Base-by-base conservation (phyloP, 345 rosid species). In the Gossypium anomalum region DNA sequence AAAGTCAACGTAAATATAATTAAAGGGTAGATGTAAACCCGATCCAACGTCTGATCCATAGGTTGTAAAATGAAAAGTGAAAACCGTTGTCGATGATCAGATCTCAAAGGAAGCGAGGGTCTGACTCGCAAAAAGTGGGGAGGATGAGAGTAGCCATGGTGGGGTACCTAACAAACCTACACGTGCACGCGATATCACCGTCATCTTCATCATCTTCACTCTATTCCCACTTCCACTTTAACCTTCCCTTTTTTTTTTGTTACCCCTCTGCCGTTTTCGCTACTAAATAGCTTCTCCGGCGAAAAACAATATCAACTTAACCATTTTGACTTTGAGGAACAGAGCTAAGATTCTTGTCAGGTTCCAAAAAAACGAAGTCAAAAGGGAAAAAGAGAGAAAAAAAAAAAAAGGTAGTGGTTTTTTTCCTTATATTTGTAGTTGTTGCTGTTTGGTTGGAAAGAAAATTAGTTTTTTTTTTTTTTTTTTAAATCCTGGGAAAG, bases 401-500 rank as follows among this genome's bases (percentile, higher is more conserved):
- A 22, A 13, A 27, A 11, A 23, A 9, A 44, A 29, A n/a, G 41
- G 3, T 20, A 6, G 34, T 45, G 15, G 12, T 2, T 44, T 67
- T 27, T 19, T 45, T 0, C 0, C 7, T 11, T 29, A 4, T 34
- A 34, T 47, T 47, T 47, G 13, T 47, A 10, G 51, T 7, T 19
- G 20, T n/a, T 68, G 60, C 70, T 68, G 83, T 82, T 75, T 77
- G 82, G 73, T n/a, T 66, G 34, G 68, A 20, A 7, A 59, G 79
- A 79, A 79, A 77, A 63, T 60, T 43, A 45, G 53, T 52, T 16
- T n/a, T 43, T 19, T n/a, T 41, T 43, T 19, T n/a, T 41, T 38
- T 27, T 57, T 56, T 16, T 22, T 53, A 0, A n/a, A 48, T 53
- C 56, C 51, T 67, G 47, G 63, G 78, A 68, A 77, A 81, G 38